These are phyloP conservation scores for Aspergillus cavernicola DNA, from an alignment of 495 filamentous ascomycete genomes.

Conservation along the genomic window DNA sequence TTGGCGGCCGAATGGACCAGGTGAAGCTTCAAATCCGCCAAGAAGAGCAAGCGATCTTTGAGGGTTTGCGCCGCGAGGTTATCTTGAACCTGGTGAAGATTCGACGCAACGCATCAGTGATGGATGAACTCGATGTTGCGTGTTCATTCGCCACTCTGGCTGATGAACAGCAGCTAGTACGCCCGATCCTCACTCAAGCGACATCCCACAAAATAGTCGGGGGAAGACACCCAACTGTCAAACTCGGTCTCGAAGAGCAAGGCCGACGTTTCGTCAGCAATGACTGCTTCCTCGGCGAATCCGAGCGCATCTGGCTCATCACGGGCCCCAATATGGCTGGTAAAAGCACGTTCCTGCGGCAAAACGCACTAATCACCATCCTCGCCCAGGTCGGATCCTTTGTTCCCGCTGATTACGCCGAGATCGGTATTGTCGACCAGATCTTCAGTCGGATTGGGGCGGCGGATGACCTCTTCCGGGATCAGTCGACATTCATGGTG, in stretches of 20 bases:
- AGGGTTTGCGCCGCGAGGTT: conserved; percentile 65
- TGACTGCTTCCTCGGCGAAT: conserved; percentile 71
- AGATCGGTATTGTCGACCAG: conserved; percentile 83
- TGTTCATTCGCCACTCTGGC: conserved; percentile 80
- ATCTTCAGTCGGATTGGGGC: conserved; percentile 91
- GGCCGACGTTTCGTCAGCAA: conserved; percentile 83
- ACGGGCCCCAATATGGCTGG: conserved; percentile 99
- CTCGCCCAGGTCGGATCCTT: conserved; percentile 89
- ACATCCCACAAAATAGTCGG: conserved; percentile 65
- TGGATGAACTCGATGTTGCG: conserved; percentile 88
- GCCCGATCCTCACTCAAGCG: conserved; percentile 64
- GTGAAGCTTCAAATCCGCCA: conserved; percentile 67
- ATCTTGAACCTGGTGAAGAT: conserved; percentile 75
- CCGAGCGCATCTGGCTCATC: conserved; percentile 77
- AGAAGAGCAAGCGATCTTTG: conserved; percentile 76
- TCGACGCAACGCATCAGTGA: conserved; percentile 78
- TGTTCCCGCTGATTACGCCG: conserved; percentile 81
- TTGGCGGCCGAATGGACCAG: conserved; percentile 73
- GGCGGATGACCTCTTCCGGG: conserved; percentile 84
- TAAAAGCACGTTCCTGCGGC: conserved; percentile 91
- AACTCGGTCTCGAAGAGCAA: conserved; percentile 70
- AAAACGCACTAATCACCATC: conserved; percentile 90
- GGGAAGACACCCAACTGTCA: conserved; percentile 87
- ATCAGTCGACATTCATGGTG: conserved; percentile 91
- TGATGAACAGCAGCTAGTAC: conserved; percentile 62